A percentile compares a stretch with the other conserved stretches of the same genome.
phyloP scores from a whole-genome alignment of 352 stramenopile genomes.

The Pythium aquatile region DNA sequence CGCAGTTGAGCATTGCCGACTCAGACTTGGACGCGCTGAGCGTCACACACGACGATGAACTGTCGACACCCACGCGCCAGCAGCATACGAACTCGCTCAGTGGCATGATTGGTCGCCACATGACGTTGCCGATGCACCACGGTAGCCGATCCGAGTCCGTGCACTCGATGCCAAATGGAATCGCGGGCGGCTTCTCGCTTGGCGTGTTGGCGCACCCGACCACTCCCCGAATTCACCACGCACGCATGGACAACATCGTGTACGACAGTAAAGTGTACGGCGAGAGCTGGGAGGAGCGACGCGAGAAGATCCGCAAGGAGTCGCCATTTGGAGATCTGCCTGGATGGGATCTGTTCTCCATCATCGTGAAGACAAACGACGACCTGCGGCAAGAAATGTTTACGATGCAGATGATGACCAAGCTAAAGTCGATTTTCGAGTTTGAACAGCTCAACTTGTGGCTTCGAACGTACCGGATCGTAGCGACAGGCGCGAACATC shows the following conservation, averaged over 20 bases:
- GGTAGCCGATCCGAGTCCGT: slow-evolving; percentile 13
- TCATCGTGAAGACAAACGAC: slow-evolving; percentile 98
- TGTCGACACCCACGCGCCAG: slow-evolving; percentile 15
- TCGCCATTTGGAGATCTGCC: slow-evolving; percentile 73
- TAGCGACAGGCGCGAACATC: slow-evolving; percentile 92
- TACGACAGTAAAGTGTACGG: slow-evolving; percentile 81
- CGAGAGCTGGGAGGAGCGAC: slow-evolving; percentile 65
- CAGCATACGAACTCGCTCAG: slow-evolving; percentile 9
- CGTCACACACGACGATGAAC: slow-evolving; percentile 18
- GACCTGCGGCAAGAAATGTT: slow-evolving; percentile 97
- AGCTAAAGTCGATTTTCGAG: slow-evolving; percentile 94
- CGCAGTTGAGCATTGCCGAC: slow-evolving; percentile 24
- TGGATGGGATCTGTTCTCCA: slow-evolving; percentile 89
- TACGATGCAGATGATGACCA: slow-evolving; percentile 96
- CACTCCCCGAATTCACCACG: slow-evolving; percentile 17
- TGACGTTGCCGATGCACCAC: slow-evolving; percentile 27
- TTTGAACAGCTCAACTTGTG: slow-evolving; percentile 90
- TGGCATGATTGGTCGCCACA: slow-evolving; percentile 23
- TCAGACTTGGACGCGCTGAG: slow-evolving; percentile 20
- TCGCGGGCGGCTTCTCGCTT: slow-evolving; percentile 15
- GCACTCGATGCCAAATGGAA: slow-evolving; percentile 17
- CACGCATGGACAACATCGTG: slow-evolving; percentile 62
- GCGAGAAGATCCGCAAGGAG: slow-evolving; percentile 59
- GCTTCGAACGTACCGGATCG: slow-evolving; percentile 94
- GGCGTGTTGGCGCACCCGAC: slow-evolving; percentile 3